Base-by-base conservation (phyloP, 164 flowering plant genomes). In the Houttuynia cordata region DNA sequence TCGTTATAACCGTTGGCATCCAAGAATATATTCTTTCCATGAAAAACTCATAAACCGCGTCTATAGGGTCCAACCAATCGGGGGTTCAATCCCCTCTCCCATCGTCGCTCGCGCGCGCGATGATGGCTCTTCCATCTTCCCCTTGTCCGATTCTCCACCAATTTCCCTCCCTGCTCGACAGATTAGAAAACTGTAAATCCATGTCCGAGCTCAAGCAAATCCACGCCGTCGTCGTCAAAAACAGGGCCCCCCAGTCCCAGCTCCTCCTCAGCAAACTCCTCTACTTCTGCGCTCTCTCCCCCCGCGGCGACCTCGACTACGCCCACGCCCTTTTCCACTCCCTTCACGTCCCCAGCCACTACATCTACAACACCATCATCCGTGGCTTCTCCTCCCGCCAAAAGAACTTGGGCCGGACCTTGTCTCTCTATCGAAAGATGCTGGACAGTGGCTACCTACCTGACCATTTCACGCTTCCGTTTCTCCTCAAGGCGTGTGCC, bases 141-240 rank as follows among this genome's bases (percentile, higher is more conserved):
- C 15, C 66, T 15, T n/a, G 50, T 18, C 47, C 10, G 53, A 23
- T 47, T 51, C n/a, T 25, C 21, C 67, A 64, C 13, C 42, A 56
- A 10, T 47, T 58, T 24, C 60, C 69, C 10, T 55, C 34, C 34
- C 13, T 66, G 21, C 64, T 66, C 55, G 64, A 20, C 51, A 45
- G 60, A 49, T 30, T 66, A 8, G 69, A 66, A 56, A 42, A 52
- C 55, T 66, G 69, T 23, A 45, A 60, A 55, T 59, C 60, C 64
- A 60, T 66, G 64, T 19, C 61, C 21, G 69, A 66, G 40, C 53
- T 66, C 25, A 66, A 66, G 18, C 69, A 61, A 66, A 60, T 66
- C 53, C 69, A 66, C 42, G 60, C 64, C 20, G 17, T 60, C 37
- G 56, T 67, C 34, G 22, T 67, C 49, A 67, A 61, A 56, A 25